phyloP scores from a whole-genome alignment of 257 asterid species.

The Asclepias syriaca region DNA sequence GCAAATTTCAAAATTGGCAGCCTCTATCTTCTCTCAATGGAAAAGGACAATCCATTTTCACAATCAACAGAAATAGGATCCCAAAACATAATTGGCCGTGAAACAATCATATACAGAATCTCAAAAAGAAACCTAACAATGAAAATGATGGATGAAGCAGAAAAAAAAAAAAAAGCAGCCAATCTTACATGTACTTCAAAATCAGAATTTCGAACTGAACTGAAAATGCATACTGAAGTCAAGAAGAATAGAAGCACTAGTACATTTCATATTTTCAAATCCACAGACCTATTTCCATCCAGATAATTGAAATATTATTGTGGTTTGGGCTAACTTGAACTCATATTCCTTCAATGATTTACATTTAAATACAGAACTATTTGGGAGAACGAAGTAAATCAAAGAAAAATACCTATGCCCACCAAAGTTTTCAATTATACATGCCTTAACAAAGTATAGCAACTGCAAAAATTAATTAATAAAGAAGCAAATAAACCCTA shows the following conservation, averaged over 20 bases:
- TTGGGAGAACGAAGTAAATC: neutral
- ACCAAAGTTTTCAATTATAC: conserved; percentile 13
- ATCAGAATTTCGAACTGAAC: neutral
- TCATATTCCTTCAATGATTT: neutral
- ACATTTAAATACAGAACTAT: neutral
- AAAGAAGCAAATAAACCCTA: conserved; percentile 5
- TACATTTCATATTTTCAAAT: neutral
- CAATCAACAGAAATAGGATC: neutral
- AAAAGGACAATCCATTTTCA: neutral
- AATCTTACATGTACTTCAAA: neutral
- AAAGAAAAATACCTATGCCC: neutral
- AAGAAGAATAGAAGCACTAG: neutral
- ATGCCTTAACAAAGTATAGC: neutral
- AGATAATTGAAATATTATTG: neutral
- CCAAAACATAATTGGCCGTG: neutral
- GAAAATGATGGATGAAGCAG: neutral
- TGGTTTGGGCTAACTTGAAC: neutral
- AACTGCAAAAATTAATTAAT: neutral
- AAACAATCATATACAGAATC: neutral
- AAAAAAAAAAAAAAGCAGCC: neutral
- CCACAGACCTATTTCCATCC: neutral
- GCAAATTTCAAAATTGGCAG: neutral
- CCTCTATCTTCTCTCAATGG: neutral
- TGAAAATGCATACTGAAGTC: neutral
- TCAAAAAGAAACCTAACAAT: neutral